A percentile compares a stretch with the other conserved stretches of the same genome.
phyloP scores from a whole-genome alignment of 192 early-diverging fungal genomes.

The Rhizoclosmatium globosum region DNA sequence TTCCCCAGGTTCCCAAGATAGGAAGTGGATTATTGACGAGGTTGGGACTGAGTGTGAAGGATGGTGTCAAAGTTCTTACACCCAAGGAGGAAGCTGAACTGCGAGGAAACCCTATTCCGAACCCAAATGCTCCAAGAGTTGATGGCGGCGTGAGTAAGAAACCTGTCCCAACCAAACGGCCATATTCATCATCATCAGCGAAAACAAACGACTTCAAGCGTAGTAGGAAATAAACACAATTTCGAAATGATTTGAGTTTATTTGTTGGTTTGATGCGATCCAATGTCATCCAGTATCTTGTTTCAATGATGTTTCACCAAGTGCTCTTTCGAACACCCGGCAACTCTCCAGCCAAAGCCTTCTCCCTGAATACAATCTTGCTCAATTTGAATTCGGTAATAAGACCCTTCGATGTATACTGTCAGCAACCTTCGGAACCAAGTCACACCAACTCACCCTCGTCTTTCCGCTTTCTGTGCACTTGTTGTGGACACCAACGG shows the following conservation, averaged over 20 bases:
- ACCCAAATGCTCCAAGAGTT: background rate
- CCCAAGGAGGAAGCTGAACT: background rate
- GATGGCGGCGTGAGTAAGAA: background rate
- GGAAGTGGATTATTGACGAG: slow-evolving; percentile 29
- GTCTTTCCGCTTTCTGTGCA: slow-evolving; percentile 56
- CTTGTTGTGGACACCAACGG: slow-evolving; percentile 47
- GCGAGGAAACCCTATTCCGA: background rate
- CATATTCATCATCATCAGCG: background rate
- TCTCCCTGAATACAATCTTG: slow-evolving; percentile 55
- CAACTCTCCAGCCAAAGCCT: slow-evolving; percentile 57
- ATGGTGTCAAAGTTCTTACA: slow-evolving; percentile 28
- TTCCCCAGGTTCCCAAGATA: slow-evolving; percentile 24
- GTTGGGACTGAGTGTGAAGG: slow-evolving; percentile 8
- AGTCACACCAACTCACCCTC: slow-evolving; percentile 22
- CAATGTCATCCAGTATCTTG: too few species aligned
- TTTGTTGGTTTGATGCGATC: background rate
- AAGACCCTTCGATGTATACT: slow-evolving; percentile 34
- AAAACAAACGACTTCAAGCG: background rate
- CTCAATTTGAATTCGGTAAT: slow-evolving; percentile 56
- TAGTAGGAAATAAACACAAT: background rate
- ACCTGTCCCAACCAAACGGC: background rate
- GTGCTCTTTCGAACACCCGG: slow-evolving; percentile 57
- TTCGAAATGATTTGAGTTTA: background rate
- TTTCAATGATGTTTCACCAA: slow-evolving; percentile 42
- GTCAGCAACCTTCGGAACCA: background rate